Evolutionary conservation across 257 asterid genomes (phyloP), one percentile per base, ranked within the genome.

Genomic region (Capsicum rhomboideum): DNA sequence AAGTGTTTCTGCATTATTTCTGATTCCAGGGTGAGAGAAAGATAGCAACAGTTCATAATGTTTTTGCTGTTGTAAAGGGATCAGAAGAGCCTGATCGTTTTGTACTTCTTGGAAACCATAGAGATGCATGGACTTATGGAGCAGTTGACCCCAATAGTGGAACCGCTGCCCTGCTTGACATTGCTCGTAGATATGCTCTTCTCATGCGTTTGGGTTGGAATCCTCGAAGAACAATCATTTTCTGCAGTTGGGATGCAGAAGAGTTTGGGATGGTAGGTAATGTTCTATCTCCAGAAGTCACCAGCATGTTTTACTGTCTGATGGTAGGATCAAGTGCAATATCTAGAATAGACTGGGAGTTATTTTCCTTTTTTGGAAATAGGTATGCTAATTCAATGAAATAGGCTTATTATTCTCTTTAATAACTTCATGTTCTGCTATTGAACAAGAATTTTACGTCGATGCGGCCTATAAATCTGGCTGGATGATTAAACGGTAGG

Each of bases 211-310:
- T 89, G 67, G 98, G 98, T 50, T 96, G 99, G 99, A 91, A 49
- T n/a, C 98, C 99, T 31, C 88, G 95, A 81, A 89, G 99, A 87
- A 94, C 95, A 8, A 92, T 96, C 85, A 34, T 96, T 84, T 93
- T 96, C 82, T 93, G 97, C 88, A 96, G 98, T 85, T 96, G 99
- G 99, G 99, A 96, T 82, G 99, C 98, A 0, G 99, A 96, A 90
- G 99, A 96, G 92, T 96, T 96, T 94, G 99, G 99, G 84, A 96
- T 96, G 99, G 99, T 96, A 91, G 94, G 98, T 91, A 91, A 89
- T 90, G 64, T 85, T 90, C 90, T 85, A 44, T 88, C 84, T 64
- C 84, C 84, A 28, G 78, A 58, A 34, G 75, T 83, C 81, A 53
- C 75, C 64, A 26, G 23, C n/a, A 50, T 86, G 58, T 80, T 23